Evolutionary conservation across 495 filamentous ascomycete genomes (phyloP), one percentile per base, ranked within the genome.

Genomic region (Penicillium taxi): DNA sequence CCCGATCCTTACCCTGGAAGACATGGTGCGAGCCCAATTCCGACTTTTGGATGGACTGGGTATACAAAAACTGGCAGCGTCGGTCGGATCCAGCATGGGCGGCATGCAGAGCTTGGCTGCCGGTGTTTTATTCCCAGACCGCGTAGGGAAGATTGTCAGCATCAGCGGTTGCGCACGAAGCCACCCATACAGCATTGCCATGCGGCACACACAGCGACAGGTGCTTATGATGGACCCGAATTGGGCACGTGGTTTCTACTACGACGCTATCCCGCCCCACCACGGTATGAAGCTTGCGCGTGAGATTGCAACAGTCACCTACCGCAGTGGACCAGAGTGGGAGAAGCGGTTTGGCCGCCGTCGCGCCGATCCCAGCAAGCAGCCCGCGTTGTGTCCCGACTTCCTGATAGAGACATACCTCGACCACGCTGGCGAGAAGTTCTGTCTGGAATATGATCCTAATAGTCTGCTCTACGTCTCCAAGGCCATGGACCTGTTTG

Each of bases 401-500:
- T 99, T 96, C 59, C 71, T 96, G 16, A 95, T 99, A 43, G 91
- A 99, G 55, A 99, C 91, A 0, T 99, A 99, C 53, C 76, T 99
- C 20, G 91, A 99, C 59, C 91, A 99, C 52, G 93, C 91, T 2
- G 91, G 91, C 27, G 91, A 99, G 68, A 99, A 99, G 58, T 99
- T 93, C 61, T 96, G 87, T 58, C 72, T 99, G n/a, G 87, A 91
- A 41, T 96, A 96, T 56, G 91, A 99, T 51, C 77, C 91, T 13
- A 99, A 99, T 64, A 94, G 87, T 55, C 70, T 96, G 7, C 72
- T 99, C 19, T 99, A 99, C 56, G 82, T 96, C 20, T 94, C 86
- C 48, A 99, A 99, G 61, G 93, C 93, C 9, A 99, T 99, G 91
- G 91, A 96, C 50, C 72, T 96, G 9, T 99, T 99, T 56, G 91